Evolutionary conservation across 805 yeast genomes (phyloP), one percentile per base, ranked within the genome.

Genomic region (Teunomyces kruisii): DNA sequence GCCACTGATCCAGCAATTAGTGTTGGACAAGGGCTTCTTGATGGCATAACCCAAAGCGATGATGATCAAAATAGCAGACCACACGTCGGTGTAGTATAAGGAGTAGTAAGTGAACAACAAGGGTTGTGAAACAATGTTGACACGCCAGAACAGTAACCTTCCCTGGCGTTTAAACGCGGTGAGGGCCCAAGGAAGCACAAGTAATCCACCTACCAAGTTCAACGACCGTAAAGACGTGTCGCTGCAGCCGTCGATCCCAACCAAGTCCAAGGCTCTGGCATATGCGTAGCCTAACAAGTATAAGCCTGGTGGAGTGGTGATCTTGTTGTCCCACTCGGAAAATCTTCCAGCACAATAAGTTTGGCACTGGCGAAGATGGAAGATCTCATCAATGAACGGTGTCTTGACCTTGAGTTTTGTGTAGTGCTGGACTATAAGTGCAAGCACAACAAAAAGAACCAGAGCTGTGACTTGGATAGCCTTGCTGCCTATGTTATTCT

Each of bases 261-360:
- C 52, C 15, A 78, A 49, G 3, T 64, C 61, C 48, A 81, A 49
- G 2, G 74, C 40, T 29, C 64, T 64, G 7, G 68, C 38, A 49
- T 73, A 77, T 2, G 52, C 49, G 27, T 65, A 64, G 4, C 79
- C 80, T 8, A 79, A 50, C 5, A 63, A 45, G 59, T 94, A 92
- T 13, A 92, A 68, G 0, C 98, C 99, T 1, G 98, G 98, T 1
- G 99, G 99, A 0, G 99, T 94, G 1, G 99, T 92, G 59, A 94
- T 89, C 59, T 92, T 91, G 9, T 82, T 75, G 62, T 94, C 89
- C 96, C 96, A 90, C 1, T 68, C 56, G n/a, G 51, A 43, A 67
- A 82, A 89, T 42, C 80, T 69, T 9, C 84, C 85, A 1, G 61
- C 53, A 47, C 88, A 78, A 57, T 86, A 90, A 39, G 70, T 74